Conservation (phyloP, 345 rosid species). For the Lepidium didymum region DNA sequence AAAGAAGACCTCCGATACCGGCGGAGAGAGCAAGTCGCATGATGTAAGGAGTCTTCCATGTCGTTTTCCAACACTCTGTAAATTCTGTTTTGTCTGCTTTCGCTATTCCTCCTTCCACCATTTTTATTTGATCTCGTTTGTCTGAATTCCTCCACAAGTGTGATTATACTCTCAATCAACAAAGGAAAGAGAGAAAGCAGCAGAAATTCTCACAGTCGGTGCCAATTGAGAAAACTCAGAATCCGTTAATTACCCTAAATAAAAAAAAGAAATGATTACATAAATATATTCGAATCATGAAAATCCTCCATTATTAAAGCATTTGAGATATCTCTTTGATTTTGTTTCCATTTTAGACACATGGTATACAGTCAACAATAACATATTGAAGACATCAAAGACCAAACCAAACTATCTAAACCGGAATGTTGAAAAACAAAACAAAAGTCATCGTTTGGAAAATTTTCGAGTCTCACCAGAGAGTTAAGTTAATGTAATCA, state of each 20-base stretch:
- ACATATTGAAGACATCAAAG: not conserved
- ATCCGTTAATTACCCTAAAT: not conserved
- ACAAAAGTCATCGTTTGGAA: not conserved
- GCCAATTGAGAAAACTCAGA: not conserved
- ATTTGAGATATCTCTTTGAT: not conserved
- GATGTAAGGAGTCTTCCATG: conserved; percentile 70
- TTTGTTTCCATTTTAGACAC: not conserved
- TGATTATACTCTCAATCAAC: not conserved
- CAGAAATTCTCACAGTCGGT: not conserved
- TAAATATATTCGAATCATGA: not conserved
- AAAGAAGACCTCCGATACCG: conserved; percentile 89
- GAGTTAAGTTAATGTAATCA: not conserved
- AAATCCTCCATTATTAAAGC: not conserved
- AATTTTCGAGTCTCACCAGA: not conserved
- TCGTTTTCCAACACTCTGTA: conserved; percentile 68
- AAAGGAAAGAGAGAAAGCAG: not conserved
- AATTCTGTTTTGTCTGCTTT: conserved; percentile 63
- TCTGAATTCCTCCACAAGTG: not conserved
- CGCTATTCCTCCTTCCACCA: conserved; percentile 69
- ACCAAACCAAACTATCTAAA: not conserved
- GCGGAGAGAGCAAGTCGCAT: conserved; percentile 82
- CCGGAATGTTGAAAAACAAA: not conserved
- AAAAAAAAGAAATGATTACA: not conserved
- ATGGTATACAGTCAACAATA: not conserved
- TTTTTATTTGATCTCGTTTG: not conserved